Evolutionary conservation across 352 stramenopile genomes (phyloP), one percentile per base, ranked within the genome.

Genomic region (Pythium diclinum): DNA sequence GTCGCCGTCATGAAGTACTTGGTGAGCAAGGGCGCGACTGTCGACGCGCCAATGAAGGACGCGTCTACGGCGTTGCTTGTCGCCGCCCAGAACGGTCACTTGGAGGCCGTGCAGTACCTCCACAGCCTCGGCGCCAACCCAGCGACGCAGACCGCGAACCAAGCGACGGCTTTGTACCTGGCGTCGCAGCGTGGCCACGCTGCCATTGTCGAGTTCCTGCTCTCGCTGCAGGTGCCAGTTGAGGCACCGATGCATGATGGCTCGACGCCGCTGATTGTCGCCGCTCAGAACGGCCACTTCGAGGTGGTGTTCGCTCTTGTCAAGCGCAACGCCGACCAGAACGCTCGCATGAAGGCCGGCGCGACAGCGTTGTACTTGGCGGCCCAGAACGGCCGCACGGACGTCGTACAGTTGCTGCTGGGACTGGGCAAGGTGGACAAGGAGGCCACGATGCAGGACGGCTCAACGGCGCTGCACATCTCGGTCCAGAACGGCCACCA

Each of bases 401-500:
- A 68, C n/a, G 59, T 69, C 30, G 62, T 74, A 36, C 46, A 67
- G 34, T 33, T 64, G 44, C 52, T 69, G 56, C 57, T 74, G 6
- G 51, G 52, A 47, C 25, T 47, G 25, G 48, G 61, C 25, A 44
- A 72, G 60, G 57, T 47, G n/a, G 36, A 67, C 17, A 23, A 64
- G 40, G 67, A 69, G 14, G 23, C 28, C 33, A 53, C 56, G 14
- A 69, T 74, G 67, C 42, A 60, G 57, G 58, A 71, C 56, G 68
- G 63, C 58, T 68, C 67, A 19, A 74, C 68, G 38, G 48, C 68
- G 42, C 61, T 74, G 16, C 68, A 74, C 57, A 71, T 71, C 23
- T 75, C 85, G 10, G 85, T 87, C 66, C 73, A 87, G 52, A 85
- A 87, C 56, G 79, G 80, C 40, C 81, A 92, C 72, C 77, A 74